Percentiles rank a stretch among this genome's conserved stretches.
Evolutionary conservation across 805 yeast species (phyloP).

Genomic region (Kodamaea nitidulidarum): DNA sequence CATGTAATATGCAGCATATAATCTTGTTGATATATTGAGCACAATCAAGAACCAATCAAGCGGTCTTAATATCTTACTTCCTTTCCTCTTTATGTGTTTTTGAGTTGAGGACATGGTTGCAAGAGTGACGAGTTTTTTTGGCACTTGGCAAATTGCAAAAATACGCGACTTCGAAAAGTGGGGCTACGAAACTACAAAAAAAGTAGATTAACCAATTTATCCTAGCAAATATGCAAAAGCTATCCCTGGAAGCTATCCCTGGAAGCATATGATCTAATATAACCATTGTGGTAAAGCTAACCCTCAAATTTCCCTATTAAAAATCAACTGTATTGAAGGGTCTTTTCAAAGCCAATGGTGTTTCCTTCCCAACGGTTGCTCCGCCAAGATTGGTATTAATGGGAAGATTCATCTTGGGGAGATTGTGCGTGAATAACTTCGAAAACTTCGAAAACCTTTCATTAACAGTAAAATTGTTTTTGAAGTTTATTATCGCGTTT

Average conservation of each 20-base stretch:
- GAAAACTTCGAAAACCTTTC: conserved; percentile 1
- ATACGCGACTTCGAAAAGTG: neutral
- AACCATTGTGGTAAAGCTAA: no score
- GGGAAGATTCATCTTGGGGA: conserved; percentile 4
- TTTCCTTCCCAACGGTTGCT: neutral
- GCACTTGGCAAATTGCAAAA: neutral
- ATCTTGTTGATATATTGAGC: conserved; percentile 19
- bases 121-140: neutral
- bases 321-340: no score
- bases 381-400: conserved; percentile 5
- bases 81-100: neutral
- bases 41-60: conserved; percentile 2
- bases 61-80: neutral
- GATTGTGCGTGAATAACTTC: conserved; percentile 3
- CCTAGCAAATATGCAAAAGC: no score
- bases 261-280: no score
- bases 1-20: conserved; percentile 47
- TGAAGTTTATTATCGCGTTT: conserved; percentile 16
- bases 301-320: no score
- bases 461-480: conserved; percentile 6
- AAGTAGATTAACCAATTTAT: no score
- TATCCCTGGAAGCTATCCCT: no score
- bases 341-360: no score
- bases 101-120: neutral
- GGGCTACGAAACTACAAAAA: no score